Base-by-base conservation (phyloP, 2,329 filamentous ascomycete species). In the Didymella keratinophila region DNA sequence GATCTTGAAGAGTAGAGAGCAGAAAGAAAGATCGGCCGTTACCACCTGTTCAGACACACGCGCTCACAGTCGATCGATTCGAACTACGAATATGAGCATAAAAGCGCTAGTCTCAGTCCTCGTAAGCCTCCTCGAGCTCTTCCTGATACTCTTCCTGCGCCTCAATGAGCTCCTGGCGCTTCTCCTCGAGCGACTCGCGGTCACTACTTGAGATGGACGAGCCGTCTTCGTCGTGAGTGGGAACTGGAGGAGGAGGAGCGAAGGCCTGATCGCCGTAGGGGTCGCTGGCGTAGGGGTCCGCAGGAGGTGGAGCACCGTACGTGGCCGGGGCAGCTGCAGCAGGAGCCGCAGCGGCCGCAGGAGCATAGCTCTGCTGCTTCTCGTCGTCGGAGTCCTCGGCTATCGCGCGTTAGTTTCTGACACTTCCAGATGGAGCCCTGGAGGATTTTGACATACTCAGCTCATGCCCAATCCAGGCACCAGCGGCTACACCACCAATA, bases 401-500 rank as follows among this genome's bases (percentile, higher is more conserved):
- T 71, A 52, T 10, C 2, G 11, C 1, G n/a, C 14, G 41, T 70
- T 56, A 70, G 70, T 23, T 65, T 53, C 11, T n/a, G n/a, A 5
- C 32, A 2, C 1, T 6, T 46, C 11, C n/a, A n/a, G n/a, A n/a
- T n/a, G n/a, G n/a, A n/a, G n/a, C n/a, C n/a, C n/a, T n/a, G n/a
- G n/a, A n/a, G n/a, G n/a, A n/a, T n/a, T n/a, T n/a, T 20, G 5
- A 55, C 81, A 57, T 80, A 88, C 86, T 77, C 14, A 86, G 62
- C 52, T 83, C 83, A 68, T 87, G 79, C 12, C 81, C 82, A 56
- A 88, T 73, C 34, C 86, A 69, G 4, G 84, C 87, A 45, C 86
- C 86, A 11, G 83, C 87, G 32, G 86, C 86, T 27, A 87, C 61
- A 69, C 86, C 87, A 42, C 81, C 87, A 6, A 83, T 83, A 51